A percentile compares a stretch with the other conserved stretches of the same genome.
Evolutionary conservation across 257 asterid genomes (phyloP).

Genomic region (Solanum ossicruentum): DNA sequence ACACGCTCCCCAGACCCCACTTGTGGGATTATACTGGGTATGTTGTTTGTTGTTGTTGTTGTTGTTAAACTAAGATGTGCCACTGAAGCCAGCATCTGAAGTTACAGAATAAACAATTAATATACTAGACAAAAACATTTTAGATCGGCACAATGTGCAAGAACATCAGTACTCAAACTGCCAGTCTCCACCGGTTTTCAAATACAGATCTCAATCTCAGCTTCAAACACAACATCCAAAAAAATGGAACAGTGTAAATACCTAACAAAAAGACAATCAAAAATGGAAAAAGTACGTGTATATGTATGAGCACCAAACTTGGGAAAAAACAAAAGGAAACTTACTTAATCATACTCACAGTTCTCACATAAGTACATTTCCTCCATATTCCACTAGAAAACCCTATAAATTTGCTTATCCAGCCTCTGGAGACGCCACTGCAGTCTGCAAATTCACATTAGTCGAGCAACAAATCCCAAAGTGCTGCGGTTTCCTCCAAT

Average conservation of each 20-base stretch:
- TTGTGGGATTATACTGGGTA: too few species aligned
- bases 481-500: neutral
- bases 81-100: neutral
- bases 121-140: neutral
- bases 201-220: slow-evolving; percentile 28
- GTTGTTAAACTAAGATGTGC: neutral
- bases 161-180: neutral
- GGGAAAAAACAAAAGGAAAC: neutral
- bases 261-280: neutral
- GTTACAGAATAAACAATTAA: neutral
- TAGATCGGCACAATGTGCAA: neutral
- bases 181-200: neutral
- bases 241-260: neutral
- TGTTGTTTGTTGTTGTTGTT: too few species aligned
- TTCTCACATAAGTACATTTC: neutral
- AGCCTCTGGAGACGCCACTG: neutral
- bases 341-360: neutral
- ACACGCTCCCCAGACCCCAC: too few species aligned
- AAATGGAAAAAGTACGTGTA: neutral
- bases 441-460: neutral
- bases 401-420: neutral
- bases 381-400: neutral
- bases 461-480: neutral
- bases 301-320: neutral
- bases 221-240: neutral